Evolutionary conservation across 2,329 filamentous ascomycete species (phyloP).

Genomic region (Neofusicoccum parvum): DNA sequence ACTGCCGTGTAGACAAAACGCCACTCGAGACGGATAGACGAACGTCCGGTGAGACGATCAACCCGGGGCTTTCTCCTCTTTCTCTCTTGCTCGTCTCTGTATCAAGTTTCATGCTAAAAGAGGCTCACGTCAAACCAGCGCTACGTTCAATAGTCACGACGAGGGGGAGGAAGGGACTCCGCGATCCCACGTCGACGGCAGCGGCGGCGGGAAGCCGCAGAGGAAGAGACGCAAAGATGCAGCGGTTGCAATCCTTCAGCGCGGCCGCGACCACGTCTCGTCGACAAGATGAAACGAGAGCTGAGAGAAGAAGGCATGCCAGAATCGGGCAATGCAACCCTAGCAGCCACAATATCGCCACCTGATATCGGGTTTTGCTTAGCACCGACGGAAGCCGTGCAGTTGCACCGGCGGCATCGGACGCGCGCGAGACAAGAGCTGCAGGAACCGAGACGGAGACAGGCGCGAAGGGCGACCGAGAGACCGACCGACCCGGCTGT

Average conservation of each 20-base stretch:
- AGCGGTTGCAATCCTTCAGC: not conserved
- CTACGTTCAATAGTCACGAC: not conserved
- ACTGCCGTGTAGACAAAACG: not conserved
- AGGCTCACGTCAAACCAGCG: not conserved
- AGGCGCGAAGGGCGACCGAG: not conserved
- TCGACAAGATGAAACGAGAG: constrained; percentile 2
- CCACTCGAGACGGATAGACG: constrained; percentile 1
- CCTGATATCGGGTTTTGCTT: constrained; percentile 4
- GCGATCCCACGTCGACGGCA: not conserved
- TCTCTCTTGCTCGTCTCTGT: not conserved
- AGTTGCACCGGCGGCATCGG: no score
- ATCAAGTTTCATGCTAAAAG: not conserved
- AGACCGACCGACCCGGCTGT: not conserved
- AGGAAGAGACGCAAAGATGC: not conserved
- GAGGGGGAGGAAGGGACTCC: not conserved
- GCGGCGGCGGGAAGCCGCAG: not conserved
- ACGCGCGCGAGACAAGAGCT: not conserved
- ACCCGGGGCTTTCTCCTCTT: not conserved
- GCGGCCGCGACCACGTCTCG: not conserved
- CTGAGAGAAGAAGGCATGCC: not conserved
- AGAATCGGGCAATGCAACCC: not conserved
- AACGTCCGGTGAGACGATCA: not conserved
- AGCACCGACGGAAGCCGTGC: not conserved
- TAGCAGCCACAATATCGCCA: constrained; percentile 14
- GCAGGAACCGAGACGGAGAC: constrained; percentile 14